Base-by-base conservation (phyloP, 352 stramenopile genomes). In the Phytopythium mirpurense region DNA sequence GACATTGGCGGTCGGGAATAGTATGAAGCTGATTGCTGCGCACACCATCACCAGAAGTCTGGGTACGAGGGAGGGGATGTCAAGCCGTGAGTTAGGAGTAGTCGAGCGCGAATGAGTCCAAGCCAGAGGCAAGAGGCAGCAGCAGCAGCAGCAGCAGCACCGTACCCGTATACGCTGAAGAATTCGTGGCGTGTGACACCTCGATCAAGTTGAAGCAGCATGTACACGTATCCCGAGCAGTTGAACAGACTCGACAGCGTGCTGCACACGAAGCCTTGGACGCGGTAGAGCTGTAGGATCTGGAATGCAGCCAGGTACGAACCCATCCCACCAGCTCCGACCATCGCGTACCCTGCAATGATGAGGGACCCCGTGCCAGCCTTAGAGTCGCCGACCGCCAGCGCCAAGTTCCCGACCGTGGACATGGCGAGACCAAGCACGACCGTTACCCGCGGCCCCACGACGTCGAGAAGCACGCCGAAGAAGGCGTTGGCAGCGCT, bases 201-300 rank as follows among this genome's bases (percentile, higher is more conserved):
- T 32, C 16, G n/a, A 21, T 74, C 60, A n/a, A 83, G 35, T 56
- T 86, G 68, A 31, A 93, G 68, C 18, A 88, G 54, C 83, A 93
- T 90, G 57, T 90, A 93, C n/a, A 93, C 57, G 50, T 91, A 93
- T 2, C 83, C 80, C 5, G 80, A 93, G 24, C 80, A 89, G 45
- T 93, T 93, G 55, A 93, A 93, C 38, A 93, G 59, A 38, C 83
- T 93, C 18, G 83, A 90, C 18, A 90, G 59, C n/a, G 72, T 82
- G 37, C 79, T 90, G 60, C 79, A 93, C 34, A 90, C 78, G 21
- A 90, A 66, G 0, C 80, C 83, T 68, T 93, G 83, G 1, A 79
- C 71, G 50, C 84, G 65, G 46, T 83, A 93, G 5, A 93, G 60
- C 53, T 91, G 78, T 5, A 91, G 62, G n/a, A 93, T 68, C 63